Base-by-base conservation (phyloP, 164 flowering plant species). In the Dillenia suffruticosa region DNA sequence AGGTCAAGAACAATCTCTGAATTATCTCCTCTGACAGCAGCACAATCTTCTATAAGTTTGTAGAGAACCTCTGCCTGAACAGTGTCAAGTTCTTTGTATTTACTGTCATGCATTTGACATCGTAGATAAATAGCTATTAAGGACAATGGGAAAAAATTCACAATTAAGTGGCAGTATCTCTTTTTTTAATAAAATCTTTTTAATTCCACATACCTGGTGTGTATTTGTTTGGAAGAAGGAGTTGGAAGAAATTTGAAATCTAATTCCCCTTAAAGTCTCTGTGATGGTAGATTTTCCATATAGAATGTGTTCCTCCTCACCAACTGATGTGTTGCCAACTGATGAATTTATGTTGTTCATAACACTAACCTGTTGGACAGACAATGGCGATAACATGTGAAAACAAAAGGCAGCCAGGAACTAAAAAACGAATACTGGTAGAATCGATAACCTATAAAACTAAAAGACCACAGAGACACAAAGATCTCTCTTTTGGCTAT, bases 181-280 rank as follows among this genome's bases (percentile, higher is more conserved):
- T 19, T 19, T 19, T 19, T 19, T 19, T 19, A 19, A 19, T 19
- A 19, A 19, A 52, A 43, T 48, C 26, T 55, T 10, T 49, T 51
- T 62, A 46, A 43, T 49, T 5, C 16, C 12, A 58, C 53, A 49
- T 80, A 90, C 99, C 97, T 89, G 99, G 55, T 70, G 79, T 67
- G 97, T 82, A 72, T 95, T 95, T 70, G 97, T 95, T 78, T 92
- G 97, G 76, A 95, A 95, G 78, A 95, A 95, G 67, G 99, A 92
- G 75, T 95, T 95, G 44, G 99, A 97, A 56, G 97, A 95, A 68
- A 95, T 95, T 63, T 88, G 92, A 71, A 95, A 95, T 2, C 82
- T 81, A 49, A 90, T 80, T 44, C 97, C 99, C 70, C 97, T 81
- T 65, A 92, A 77, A 51, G 44, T 73, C 77, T 95, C 97, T 13